A percentile compares a stretch with the other conserved stretches of the same genome.
Evolutionary conservation across 345 rosid species (phyloP).

Genomic region (Triadica sebifera): DNA sequence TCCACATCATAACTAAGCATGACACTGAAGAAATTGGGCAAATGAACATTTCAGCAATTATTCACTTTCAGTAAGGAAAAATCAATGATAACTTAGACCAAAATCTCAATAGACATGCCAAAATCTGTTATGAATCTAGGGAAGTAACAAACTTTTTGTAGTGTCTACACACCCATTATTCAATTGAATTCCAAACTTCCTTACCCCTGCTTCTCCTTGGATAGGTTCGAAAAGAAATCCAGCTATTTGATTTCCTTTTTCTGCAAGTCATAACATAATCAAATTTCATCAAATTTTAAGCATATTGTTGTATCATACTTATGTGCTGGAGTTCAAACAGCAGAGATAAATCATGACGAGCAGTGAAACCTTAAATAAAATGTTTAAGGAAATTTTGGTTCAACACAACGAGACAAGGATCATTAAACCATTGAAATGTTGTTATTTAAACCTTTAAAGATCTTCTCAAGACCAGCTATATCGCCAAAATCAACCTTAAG

Average conservation of each 20-base stretch:
- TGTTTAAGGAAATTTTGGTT: neutral
- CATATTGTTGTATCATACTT: neutral
- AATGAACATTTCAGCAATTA: neutral
- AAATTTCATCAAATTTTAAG: neutral
- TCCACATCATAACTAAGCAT: neutral
- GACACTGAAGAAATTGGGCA: neutral
- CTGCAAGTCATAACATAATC: conserved; percentile 40
- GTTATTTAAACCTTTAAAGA: conserved; percentile 57
- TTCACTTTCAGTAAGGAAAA: neutral
- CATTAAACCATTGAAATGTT: neutral
- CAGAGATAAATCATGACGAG: neutral
- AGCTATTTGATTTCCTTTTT: conserved; percentile 68
- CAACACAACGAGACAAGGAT: neutral
- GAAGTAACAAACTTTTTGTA: neutral
- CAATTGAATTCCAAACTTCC: conserved; percentile 19
- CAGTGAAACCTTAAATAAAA: neutral
- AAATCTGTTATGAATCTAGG: neutral
- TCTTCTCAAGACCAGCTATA: conserved; percentile 56
- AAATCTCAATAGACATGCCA: neutral
- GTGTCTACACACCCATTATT: neutral
- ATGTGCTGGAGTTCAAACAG: neutral
- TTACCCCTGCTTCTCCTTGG: conserved; percentile 99
- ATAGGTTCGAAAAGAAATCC: conserved; percentile 97
- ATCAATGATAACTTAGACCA: neutral
- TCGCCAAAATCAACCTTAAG: conserved; percentile 97